phyloP scores from a whole-genome alignment of 768 basidiomycete species.

The Hirschioporus abietinus region DNA sequence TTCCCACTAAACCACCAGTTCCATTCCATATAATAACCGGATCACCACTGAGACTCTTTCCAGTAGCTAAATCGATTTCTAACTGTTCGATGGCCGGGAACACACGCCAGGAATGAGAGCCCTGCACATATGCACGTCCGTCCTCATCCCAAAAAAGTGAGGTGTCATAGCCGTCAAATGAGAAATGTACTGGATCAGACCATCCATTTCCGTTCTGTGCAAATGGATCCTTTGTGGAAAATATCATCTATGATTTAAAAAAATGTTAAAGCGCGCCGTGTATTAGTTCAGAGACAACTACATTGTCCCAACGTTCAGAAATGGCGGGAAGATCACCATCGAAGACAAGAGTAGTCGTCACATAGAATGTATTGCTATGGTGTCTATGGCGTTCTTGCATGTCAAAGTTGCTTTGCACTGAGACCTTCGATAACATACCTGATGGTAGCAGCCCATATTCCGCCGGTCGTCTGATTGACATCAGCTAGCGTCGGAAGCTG shows the following conservation, averaged over 20 bases:
- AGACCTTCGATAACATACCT: neutral
- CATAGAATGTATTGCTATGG: slow-evolving; percentile 16
- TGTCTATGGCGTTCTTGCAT: slow-evolving; percentile 1
- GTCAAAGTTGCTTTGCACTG: too few relatives aligned
- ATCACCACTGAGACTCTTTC: slow-evolving; percentile 16
- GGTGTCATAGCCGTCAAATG: slow-evolving; percentile 28
- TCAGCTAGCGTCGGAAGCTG: slow-evolving; percentile 16
- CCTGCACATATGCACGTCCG: slow-evolving; percentile 26
- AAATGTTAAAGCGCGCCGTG: neutral
- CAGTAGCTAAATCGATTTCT: slow-evolving; percentile 21
- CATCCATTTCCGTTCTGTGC: slow-evolving; percentile 16
- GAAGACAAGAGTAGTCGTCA: slow-evolving; percentile 18
- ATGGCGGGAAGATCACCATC: slow-evolving; percentile 13
- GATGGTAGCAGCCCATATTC: slow-evolving; percentile 17
- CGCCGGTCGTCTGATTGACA: slow-evolving; percentile 16
- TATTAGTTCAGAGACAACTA: neutral
- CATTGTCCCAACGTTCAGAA: slow-evolving; percentile 18
- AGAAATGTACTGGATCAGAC: slow-evolving; percentile 28
- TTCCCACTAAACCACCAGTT: slow-evolving; percentile 15
- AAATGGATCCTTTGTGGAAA: slow-evolving; percentile 11
- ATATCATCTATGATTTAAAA: slow-evolving; percentile 12
- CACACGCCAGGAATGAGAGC: slow-evolving; percentile 20
- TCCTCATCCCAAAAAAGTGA: slow-evolving; percentile 30
- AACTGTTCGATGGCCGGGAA: slow-evolving; percentile 21
- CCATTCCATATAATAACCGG: slow-evolving; percentile 13